These are phyloP conservation scores for Sistotremastrum niveocremeum DNA, from an alignment of 768 basidiomycete species.

Conservation along the genomic window DNA sequence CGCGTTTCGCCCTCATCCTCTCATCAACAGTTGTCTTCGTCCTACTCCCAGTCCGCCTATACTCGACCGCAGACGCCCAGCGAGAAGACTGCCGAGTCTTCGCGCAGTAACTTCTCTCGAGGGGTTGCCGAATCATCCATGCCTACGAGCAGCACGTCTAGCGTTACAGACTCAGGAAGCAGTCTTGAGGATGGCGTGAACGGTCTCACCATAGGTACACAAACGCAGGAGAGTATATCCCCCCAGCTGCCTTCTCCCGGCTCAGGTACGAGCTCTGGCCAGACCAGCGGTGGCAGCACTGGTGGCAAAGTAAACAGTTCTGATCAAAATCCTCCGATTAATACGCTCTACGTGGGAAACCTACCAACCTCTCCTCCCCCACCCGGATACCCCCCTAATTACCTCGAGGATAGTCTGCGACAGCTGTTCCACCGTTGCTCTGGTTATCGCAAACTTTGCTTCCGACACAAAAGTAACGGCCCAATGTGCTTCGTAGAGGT, in stretches of 20 bases:
- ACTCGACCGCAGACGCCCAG: not conserved
- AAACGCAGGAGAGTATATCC: conserved; percentile 37
- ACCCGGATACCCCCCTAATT: conserved; percentile 57
- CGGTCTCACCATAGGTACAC: conserved; percentile 40
- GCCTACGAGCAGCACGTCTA: conserved; percentile 28
- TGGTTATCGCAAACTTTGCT: conserved; percentile 87
- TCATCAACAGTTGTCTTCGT: too few relatives aligned
- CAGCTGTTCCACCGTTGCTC: conserved; percentile 65
- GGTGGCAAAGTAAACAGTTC: conserved; percentile 25
- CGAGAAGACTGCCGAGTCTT: not conserved
- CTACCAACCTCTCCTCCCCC: conserved; percentile 71
- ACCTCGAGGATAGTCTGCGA: conserved; percentile 78
- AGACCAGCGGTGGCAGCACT: conserved; percentile 27
- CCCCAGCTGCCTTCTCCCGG: conserved; percentile 70
- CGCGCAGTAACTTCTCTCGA: not conserved
- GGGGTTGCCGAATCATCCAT: conserved; percentile 14
- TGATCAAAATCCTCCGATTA: conserved; percentile 97
- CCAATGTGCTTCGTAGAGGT: conserved; percentile 99
- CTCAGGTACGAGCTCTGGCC: conserved; percentile 39
- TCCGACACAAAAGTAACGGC: conserved; percentile 91
- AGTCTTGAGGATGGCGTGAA: conserved; percentile 20
- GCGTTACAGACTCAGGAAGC: conserved; percentile 26
- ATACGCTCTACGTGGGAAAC: conserved; percentile 99
- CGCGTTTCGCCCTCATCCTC: too few relatives aligned
- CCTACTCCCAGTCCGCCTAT: too few relatives aligned